Evolutionary conservation across 1,139 yeast species (phyloP), one percentile per base, ranked within the genome.

Genomic region (Taphrina wiesneri): DNA sequence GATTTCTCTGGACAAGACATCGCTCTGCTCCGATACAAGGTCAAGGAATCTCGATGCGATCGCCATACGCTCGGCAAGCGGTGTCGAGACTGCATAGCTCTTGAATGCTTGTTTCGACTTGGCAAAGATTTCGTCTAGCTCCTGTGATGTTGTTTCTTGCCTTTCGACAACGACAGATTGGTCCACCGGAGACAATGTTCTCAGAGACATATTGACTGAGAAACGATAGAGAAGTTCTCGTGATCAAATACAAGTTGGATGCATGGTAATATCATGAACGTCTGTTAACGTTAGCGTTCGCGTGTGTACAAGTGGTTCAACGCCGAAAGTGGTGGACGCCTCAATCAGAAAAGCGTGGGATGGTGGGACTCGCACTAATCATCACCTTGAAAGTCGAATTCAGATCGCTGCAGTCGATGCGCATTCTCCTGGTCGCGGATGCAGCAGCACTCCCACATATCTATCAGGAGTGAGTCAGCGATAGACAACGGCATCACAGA

Each of bases 11-110:
- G 74, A 75, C 21, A 76, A 72, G 43, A 67, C 67, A 11, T 71
- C 72, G n/a, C 52, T 25, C 19, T 74, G 75, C 4, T 70, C 70
- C 23, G 70, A 66, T 51, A 77, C 68, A 28, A 74, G 71, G 25
- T 74, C 74, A n/a, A 73, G 64, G 62, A 75, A 75, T 67, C 71
- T 72, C 32, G 68, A 61, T 2, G 77, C 74, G 17, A 75, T 67
- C 39, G 66, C 69, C 70, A 76, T 75, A 54, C 78, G 75, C 25
- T 72, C 74, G 11, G 67, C 72, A 49, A 77, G 69, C 1, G 73
- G 28, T 11, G 69, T 56, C 26, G 46, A 23, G 36, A 70, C 67
- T 52, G 70, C 68, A 78, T 79, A 77, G 39, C 67, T 46, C 67
- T 71, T 70, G 65, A 75, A 76, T 11, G 76, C 76, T n/a, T 65